phyloP scores from a whole-genome alignment of 768 basidiomycete species.

The Boletales sp. region DNA sequence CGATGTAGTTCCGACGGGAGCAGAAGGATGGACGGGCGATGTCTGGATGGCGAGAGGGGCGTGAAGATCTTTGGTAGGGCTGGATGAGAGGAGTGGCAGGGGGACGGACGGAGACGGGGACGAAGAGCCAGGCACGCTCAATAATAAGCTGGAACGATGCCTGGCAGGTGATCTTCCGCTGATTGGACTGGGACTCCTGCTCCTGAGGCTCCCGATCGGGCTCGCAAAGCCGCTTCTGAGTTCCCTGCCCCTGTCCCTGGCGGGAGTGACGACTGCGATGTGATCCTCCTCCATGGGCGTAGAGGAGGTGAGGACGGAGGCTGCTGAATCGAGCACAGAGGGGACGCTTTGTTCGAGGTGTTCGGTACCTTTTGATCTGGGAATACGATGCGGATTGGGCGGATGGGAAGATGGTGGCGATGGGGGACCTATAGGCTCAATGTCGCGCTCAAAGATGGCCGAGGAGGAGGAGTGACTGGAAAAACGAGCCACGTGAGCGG shows the following conservation, averaged over 20 bases:
- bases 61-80: constrained; percentile 23
- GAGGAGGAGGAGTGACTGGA: constrained; percentile 69
- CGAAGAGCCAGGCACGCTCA: constrained; percentile 44
- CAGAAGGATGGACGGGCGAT: constrained; percentile 11
- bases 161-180: constrained; percentile 33
- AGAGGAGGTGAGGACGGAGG: constrained; percentile 57
- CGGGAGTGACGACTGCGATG: constrained; percentile 62
- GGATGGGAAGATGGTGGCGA: constrained; percentile 39
- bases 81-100: constrained; percentile 23
- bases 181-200: constrained; percentile 63
- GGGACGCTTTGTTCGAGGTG: constrained; percentile 78
- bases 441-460: constrained; percentile 90
- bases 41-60: constrained; percentile 24
- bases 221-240: constrained; percentile 57
- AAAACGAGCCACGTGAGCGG: constrained; percentile 4
- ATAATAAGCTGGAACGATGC: constrained; percentile 42
- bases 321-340: constrained; percentile 81
- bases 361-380: constrained; percentile 69
- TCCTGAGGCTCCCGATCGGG: constrained; percentile 61
- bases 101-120: constrained; percentile 17
- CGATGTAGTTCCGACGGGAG: not conserved
- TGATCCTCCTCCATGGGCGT: constrained; percentile 48
- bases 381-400: constrained; percentile 67
- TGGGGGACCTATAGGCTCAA: constrained; percentile 53
- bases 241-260: constrained; percentile 31